Evolutionary conservation across 768 basidiomycete genomes (phyloP).

Genomic region (Russula brevipes): DNA sequence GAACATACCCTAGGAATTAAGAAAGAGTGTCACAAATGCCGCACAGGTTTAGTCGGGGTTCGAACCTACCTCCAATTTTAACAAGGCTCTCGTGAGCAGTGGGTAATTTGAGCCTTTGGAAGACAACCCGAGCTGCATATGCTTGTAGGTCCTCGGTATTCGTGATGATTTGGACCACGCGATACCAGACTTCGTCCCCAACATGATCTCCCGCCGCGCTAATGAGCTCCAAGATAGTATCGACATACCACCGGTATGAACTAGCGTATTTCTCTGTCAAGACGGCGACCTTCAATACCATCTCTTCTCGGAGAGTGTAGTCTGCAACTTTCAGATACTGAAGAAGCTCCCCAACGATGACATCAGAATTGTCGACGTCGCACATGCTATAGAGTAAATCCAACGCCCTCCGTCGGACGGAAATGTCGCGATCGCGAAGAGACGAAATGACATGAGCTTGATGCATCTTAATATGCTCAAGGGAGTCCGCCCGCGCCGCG

Average conservation of each 20-base stretch:
- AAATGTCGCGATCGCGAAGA: constrained; percentile 95
- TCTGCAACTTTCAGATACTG: constrained; percentile 95
- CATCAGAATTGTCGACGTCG: constrained; percentile 92
- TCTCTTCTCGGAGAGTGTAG: constrained; percentile 93
- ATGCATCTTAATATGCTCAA: constrained; percentile 90
- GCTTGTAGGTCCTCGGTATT: constrained; percentile 97
- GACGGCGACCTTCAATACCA: constrained; percentile 98
- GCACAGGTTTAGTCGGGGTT: background rate
- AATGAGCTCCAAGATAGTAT: constrained; percentile 93
- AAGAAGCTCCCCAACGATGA: constrained; percentile 92
- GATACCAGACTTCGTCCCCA: constrained; percentile 99
- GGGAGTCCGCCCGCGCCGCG: constrained; percentile 85
- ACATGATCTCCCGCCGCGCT: constrained; percentile 97
- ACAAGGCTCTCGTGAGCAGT: constrained; percentile 90
- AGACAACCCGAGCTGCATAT: constrained; percentile 90
- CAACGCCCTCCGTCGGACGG: constrained; percentile 86
- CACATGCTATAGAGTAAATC: constrained; percentile 99
- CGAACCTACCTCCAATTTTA: constrained; percentile 82
- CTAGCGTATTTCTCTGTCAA: constrained; percentile 98
- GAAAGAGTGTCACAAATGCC: background rate
- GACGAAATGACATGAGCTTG: constrained; percentile 94
- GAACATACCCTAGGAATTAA: constrained; percentile 67
- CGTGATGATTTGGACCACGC: constrained; percentile 96
- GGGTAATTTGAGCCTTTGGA: constrained; percentile 81
- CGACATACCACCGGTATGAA: constrained; percentile 98